Conservation (phyloP, 306 rosid species). For the Malus fusca region DNA sequence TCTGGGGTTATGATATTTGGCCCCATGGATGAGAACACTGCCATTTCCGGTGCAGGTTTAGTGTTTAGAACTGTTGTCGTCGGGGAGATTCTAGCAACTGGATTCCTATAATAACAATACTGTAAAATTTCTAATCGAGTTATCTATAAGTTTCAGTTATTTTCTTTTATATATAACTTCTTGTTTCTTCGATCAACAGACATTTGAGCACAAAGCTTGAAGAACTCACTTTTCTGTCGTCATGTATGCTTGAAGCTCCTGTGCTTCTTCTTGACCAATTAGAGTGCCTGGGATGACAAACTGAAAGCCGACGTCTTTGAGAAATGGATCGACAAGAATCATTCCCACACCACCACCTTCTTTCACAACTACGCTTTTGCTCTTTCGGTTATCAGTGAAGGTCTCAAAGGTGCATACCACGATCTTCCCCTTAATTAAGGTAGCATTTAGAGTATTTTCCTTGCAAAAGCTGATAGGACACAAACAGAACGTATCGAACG, state of each 20-base stretch:
- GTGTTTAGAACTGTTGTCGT: slow-evolving; percentile 34
- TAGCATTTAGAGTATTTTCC: slow-evolving; percentile 40
- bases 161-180: neutral
- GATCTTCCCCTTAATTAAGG: slow-evolving; percentile 50
- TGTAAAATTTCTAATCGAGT: neutral
- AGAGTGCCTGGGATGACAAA: slow-evolving; percentile 53
- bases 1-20: slow-evolving; percentile 59
- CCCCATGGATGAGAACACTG: slow-evolving; percentile 59
- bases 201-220: neutral
- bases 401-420: slow-evolving; percentile 52
- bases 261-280: slow-evolving; percentile 49
- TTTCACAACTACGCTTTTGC: slow-evolving; percentile 30
- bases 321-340: slow-evolving; percentile 56
- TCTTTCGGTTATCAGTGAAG: slow-evolving; percentile 23
- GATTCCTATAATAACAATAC: slow-evolving; percentile 38
- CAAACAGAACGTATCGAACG: neutral
- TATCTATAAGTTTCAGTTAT: neutral
- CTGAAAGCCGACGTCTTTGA: slow-evolving; percentile 50
- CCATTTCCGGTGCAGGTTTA: slow-evolving; percentile 60
- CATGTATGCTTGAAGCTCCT: slow-evolving; percentile 55
- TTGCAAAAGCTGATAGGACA: slow-evolving; percentile 55
- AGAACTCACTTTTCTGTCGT: slow-evolving; percentile 47
- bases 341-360: slow-evolving; percentile 68
- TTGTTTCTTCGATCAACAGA: neutral
- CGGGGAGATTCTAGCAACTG: slow-evolving; percentile 43